A percentile compares a stretch with the other conserved stretches of the same genome.
These are phyloP conservation scores for Daldinia loculata DNA, from an alignment of 495 filamentous ascomycete species.

Conservation along the genomic window DNA sequence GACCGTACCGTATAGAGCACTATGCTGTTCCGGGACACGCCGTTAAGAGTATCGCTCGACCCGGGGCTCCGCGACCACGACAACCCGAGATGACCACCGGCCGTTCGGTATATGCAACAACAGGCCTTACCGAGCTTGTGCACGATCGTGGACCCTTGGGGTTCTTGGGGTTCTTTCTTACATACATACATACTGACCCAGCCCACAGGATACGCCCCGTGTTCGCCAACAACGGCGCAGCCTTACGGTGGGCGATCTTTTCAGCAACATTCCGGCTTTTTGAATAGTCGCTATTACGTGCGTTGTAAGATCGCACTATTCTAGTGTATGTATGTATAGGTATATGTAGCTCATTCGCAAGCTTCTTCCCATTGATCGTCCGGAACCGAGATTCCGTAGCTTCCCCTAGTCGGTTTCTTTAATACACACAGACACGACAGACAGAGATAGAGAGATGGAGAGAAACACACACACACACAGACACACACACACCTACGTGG, in stretches of 20 bases:
- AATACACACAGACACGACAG: too few relatives aligned
- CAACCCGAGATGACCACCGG: slow-evolving; percentile 16
- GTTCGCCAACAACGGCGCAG: slow-evolving; percentile 6
- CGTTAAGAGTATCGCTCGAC: slow-evolving; percentile 2
- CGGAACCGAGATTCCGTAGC: slow-evolving; percentile 22
- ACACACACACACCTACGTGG: not conserved
- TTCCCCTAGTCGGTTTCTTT: not conserved
- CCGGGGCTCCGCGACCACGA: slow-evolving; percentile 31
- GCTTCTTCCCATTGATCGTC: slow-evolving; percentile 17
- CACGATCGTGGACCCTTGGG: slow-evolving; percentile 8
- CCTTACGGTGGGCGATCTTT: slow-evolving; percentile 14
- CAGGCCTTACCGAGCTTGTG: not conserved
- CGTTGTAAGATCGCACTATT: slow-evolving; percentile 1
- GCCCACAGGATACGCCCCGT: slow-evolving; percentile 1
- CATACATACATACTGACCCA: not conserved
- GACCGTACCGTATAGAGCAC: slow-evolving; percentile 12
- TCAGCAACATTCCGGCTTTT: not conserved
- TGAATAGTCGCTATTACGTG: not conserved
- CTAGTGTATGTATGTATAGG: not conserved
- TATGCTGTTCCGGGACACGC: slow-evolving; percentile 26
- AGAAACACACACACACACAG: not conserved
- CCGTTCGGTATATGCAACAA: slow-evolving; percentile 25
- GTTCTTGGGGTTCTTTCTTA: not conserved
- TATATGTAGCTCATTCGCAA: slow-evolving; percentile 19
- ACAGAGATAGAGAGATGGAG: not conserved